phyloP scores from a whole-genome alignment of 345 rosid species.

The Eucalyptus lansdowneana region DNA sequence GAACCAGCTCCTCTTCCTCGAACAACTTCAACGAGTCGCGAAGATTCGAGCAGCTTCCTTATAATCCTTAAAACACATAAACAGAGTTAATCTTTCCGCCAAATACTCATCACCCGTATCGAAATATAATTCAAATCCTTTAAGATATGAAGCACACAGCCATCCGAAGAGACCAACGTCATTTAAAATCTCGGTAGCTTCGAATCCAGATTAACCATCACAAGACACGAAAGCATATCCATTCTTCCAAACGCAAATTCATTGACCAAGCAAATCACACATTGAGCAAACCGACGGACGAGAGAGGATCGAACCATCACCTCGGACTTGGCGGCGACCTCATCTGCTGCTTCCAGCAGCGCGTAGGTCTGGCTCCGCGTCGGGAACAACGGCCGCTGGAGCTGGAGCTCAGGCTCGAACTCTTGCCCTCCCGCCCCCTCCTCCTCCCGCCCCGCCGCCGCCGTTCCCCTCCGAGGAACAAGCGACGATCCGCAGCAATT shows the following conservation, averaged over 20 bases:
- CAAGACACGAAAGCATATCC: not conserved
- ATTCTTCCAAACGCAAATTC: not conserved
- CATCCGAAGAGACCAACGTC: not conserved
- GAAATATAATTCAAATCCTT: not conserved
- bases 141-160: not conserved
- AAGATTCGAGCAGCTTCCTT: slow-evolving; percentile 62
- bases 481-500: slow-evolving; percentile 12
- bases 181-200: not conserved
- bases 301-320: not conserved
- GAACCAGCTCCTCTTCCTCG: slow-evolving; percentile 62
- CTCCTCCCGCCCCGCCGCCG: not conserved
- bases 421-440: slow-evolving; percentile 14
- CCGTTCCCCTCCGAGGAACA: slow-evolving; percentile 13
- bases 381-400: slow-evolving; percentile 6
- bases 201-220: not conserved
- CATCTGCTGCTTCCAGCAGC: slow-evolving; percentile 50
- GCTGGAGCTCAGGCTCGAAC: slow-evolving; percentile 12
- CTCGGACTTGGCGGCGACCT: slow-evolving; percentile 41
- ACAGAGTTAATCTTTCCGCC: not conserved
- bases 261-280: not conserved
- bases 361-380: slow-evolving; percentile 52
- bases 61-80: slow-evolving; percentile 24
- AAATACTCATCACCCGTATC: not conserved
- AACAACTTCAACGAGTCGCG: slow-evolving; percentile 49
- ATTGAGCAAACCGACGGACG: not conserved